Evolutionary conservation across 208 protist genomes (phyloP), one percentile per base, ranked within the genome.

Genomic region (Jaenimonas drosophilae): DNA sequence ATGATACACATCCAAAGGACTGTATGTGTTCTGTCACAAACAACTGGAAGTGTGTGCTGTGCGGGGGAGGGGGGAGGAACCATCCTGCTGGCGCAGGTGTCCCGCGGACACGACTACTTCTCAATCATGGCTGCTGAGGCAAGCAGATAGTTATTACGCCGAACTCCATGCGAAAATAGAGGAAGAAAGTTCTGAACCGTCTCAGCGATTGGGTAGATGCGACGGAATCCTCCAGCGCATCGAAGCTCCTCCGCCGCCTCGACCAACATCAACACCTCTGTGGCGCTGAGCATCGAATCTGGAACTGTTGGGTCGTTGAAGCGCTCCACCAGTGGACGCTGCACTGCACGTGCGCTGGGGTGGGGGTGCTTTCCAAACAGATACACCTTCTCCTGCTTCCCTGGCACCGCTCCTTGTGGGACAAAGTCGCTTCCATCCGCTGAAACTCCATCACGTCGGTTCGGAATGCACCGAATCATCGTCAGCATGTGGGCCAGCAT

Each of bases 401-500:
- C 19, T 4, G 61, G 42, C 30, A 52, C 48, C 1, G 75, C 30
- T 5, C 69, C 67, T 31, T 51, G 49, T 7, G 73, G 70, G 0
- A 68, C 42, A 48, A 43, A 61, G 25, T 50, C 7, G 11, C 6
- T 19, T 17, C 49, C 17, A 7, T 38, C 39, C n/a, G 32, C 41
- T n/a, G 7, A 7, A 7, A 17, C 14, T 5, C 21, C 7, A 28
- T 23, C n/a, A 24, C 83, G 70, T 26, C 73, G 62, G 54, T 81
- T 77, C 11, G 88, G 84, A 19, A 88, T 67, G 29, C 69, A 52
- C 16, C 88, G 76, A 16, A 91, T 75, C 14, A 95, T 62, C 12
- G 83, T 92, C 23, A 92, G 61, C 56, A 95, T 27, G 55, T 92
- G 84, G 7, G 83, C 70, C 31, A 95, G 63, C 72, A 95, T 84